Base-by-base conservation (phyloP, 495 filamentous ascomycete genomes). In the Hypoxylon intermedium region DNA sequence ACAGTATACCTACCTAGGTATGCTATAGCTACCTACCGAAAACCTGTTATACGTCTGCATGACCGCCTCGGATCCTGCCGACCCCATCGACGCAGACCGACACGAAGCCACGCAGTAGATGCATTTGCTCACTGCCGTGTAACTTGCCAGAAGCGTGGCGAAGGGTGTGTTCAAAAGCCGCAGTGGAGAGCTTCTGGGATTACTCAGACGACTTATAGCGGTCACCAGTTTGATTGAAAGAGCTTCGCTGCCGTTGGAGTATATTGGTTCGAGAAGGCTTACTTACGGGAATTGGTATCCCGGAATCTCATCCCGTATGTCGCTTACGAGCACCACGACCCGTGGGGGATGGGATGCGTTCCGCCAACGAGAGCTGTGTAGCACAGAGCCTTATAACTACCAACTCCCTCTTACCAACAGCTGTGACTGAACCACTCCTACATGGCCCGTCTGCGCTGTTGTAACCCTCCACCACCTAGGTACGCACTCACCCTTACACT, bases 301-400 rank as follows among this genome's bases (percentile, higher is more conserved):
- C 54, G 60, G 60, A 54, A 64, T 53, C 23, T 49, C 18, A 21
- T 49, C 41, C 60, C 60, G 60, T 50, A 43, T 54, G 53, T 50
- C 31, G 54, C 60, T 58, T 58, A 53, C 48, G 30, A 31, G 21
- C 21, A 6, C 30, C 13, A 34, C 24, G 40, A 9, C 34, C 28
- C 19, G 24, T 7, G 24, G 24, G 24, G n/a, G n/a, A n/a, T n/a
- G n/a, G n/a, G n/a, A 26, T 26, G 24, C 24, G n/a, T 26, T 4
- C 24, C 24, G 4, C 3, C 24, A 26, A 26, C 23, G 23, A 43
- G 18, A 44, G 13, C 16, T 60, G 48, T 53, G 46, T 46, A 31
- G 31, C n/a, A n/a, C n/a, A n/a, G n/a, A 52, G 48, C 50, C 50
- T 33, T 54, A 49, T 28, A 19, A 33, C 48, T 33, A 47, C 37